Conservation (phyloP, 2,329 filamentous ascomycete species). For the Thielaviopsis ethacetica region DNA sequence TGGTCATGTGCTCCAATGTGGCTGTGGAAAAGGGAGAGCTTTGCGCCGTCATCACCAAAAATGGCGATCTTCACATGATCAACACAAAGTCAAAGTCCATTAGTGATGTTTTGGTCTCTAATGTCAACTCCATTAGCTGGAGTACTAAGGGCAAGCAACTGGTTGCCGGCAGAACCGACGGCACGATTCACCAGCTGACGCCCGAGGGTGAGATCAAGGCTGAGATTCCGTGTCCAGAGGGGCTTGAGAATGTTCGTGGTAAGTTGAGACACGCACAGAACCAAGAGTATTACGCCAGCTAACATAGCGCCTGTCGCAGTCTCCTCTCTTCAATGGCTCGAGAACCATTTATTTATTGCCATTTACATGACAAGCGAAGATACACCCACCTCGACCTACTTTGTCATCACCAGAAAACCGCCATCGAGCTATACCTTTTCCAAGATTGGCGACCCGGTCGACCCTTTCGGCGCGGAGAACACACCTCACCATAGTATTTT, state of each 20-base stretch:
- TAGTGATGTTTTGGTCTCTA: slow-evolving; percentile 48
- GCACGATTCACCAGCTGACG: slow-evolving; percentile 67
- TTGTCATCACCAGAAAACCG: slow-evolving; percentile 56
- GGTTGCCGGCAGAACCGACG: slow-evolving; percentile 69
- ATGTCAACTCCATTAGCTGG: slow-evolving; percentile 78
- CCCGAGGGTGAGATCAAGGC: slow-evolving; percentile 63
- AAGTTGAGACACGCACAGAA: slow-evolving; percentile 19
- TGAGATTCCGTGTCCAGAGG: slow-evolving; percentile 61
- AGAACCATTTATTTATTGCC: slow-evolving; percentile 69
- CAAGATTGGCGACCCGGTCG: slow-evolving; percentile 57
- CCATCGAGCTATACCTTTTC: slow-evolving; percentile 50
- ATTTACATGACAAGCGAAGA: slow-evolving; percentile 54
- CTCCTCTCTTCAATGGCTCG: slow-evolving; percentile 72
- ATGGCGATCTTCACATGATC: slow-evolving; percentile 70
- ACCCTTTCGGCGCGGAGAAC: slow-evolving; percentile 50
- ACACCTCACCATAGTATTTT: slow-evolving; percentile 62
- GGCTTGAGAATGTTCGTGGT: slow-evolving; percentile 52
- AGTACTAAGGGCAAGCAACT: slow-evolving; percentile 87
- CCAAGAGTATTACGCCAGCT: neutral
- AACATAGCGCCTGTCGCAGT: slow-evolving; percentile 31
- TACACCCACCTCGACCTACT: slow-evolving; percentile 52
- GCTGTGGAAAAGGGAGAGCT: slow-evolving; percentile 54
- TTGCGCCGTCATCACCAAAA: slow-evolving; percentile 63
- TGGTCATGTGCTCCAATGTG: slow-evolving; percentile 67
- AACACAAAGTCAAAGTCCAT: slow-evolving; percentile 55